Base-by-base conservation (phyloP, 2,329 filamentous ascomycete genomes). In the Byssochlamys sp. region DNA sequence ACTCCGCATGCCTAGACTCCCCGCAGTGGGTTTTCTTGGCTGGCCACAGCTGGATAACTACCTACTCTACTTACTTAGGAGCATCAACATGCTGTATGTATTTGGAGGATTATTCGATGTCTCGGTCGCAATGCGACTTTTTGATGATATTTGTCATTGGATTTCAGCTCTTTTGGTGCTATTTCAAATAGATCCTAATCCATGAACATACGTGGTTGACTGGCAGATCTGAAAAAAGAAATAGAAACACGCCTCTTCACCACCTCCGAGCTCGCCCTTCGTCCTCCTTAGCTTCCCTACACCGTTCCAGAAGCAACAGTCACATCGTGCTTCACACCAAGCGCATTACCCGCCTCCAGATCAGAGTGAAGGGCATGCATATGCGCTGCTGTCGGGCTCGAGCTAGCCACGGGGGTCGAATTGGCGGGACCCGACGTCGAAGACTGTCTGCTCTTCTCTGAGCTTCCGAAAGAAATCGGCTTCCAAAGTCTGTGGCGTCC, bases 21-120 rank as follows among this genome's bases (percentile, higher is more conserved):
- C 62, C 62, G 62, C 62, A 64, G 49, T 50, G 55, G 31, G 24
- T 54, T 54, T 54, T 54, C 58, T 59, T 60, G 61, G 61, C 58
- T n/a, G 55, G 19, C 19, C 19, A 19, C 19, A 19, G 19, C 19
- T 19, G 19, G 19, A 19, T 19, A n/a, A n/a, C n/a, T n/a, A 19
- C 19, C 48, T 27, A 26, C 4, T 27, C 10, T 10, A 51, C n/a
- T n/a, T 39, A 19, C 35, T 39, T 39, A n/a, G 35, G 35, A 39
- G 19, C 19, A 19, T 19, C 19, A 19, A 19, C 19, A 19, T 19
- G 19, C 19, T 19, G 1, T 19, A 19, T 1, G 19, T 19, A 19
- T 19, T 19, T 19, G 19, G 19, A 19, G 19, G 19, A 19, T 19
- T 19, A 19, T 19, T 19, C 19, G 19, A 31, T 31, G 7, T 6